Evolutionary conservation across 1,284 basidiomycete species (phyloP).

Genomic region (Sphagnurus paluster): DNA sequence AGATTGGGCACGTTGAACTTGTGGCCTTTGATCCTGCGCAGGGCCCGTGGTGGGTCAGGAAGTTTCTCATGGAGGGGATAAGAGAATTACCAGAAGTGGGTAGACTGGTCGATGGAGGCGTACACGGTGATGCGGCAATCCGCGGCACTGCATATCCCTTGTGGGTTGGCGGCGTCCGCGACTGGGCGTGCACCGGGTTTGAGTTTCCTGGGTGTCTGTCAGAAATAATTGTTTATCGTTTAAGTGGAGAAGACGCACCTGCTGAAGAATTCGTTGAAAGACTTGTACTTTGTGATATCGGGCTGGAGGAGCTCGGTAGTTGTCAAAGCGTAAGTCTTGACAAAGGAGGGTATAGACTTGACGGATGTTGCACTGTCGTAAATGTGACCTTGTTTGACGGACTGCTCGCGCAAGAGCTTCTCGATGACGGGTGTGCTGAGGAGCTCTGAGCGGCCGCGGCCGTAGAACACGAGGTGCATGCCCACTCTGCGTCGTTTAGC

Average conservation of each 20-base stretch:
- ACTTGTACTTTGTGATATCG: slow-evolving; percentile 61
- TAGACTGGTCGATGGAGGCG: slow-evolving; percentile 57
- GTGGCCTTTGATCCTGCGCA: slow-evolving; percentile 69
- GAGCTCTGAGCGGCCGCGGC: slow-evolving; percentile 50
- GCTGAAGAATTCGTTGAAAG: slow-evolving; percentile 85
- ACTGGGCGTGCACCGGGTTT: slow-evolving; percentile 67
- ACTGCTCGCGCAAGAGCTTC: slow-evolving; percentile 63
- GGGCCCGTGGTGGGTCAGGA: too few species aligned
- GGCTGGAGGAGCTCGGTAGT: slow-evolving; percentile 66
- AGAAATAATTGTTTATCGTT: not conserved
- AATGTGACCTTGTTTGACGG: slow-evolving; percentile 60
- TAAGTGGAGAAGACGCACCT: slow-evolving; percentile 30
- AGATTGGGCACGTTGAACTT: slow-evolving; percentile 69
- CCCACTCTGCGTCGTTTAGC: slow-evolving; percentile 45
- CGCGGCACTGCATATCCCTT: slow-evolving; percentile 64
- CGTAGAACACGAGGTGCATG: slow-evolving; percentile 81
- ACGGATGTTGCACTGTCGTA: slow-evolving; percentile 57
- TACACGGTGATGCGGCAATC: slow-evolving; percentile 80
- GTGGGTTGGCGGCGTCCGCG: slow-evolving; percentile 53
- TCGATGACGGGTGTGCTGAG: slow-evolving; percentile 59
- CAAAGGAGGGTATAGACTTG: slow-evolving; percentile 69
- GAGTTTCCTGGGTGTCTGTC: too few species aligned
- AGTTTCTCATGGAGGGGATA: too few species aligned
- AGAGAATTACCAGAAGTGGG: slow-evolving; percentile 58
- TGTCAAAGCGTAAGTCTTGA: slow-evolving; percentile 70